Base-by-base conservation (phyloP, 176 grass and related monocot species). In the Alopecurus myosuroides region DNA sequence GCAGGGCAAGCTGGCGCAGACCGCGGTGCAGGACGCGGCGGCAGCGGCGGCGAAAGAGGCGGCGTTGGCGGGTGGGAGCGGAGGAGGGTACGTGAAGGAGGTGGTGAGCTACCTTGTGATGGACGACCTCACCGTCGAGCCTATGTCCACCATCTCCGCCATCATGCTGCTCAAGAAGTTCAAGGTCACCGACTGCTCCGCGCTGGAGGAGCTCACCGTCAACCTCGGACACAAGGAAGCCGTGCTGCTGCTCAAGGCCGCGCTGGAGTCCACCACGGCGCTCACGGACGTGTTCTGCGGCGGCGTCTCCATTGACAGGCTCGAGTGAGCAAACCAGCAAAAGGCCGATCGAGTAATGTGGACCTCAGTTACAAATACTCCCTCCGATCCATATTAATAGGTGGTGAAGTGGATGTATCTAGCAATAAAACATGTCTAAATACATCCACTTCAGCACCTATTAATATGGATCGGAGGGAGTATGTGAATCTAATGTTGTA, bases 81-180 rank as follows among this genome's bases (percentile, higher is more conserved):
- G 26, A 17, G 74, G 39, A 26, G 94, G 94, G 70, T 92, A 84
- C 68, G 91, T 97, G 58, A 90, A 72, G 79, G 87, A 76, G 5
- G 15, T 85, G 64, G 57, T 94, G 56, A 92, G 55, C 31, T 97
- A 94, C 77, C 76, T 85, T 14, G 75, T 97, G 56, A 97, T 94
- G 94, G 91, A 97, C 74, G 82, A 94, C 77, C 83, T 92, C 23
- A 78, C 85, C 5, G 39, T 92, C 9, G n/a, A 12, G 68, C 92
- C 94, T 66, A 88, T 94, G 89, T 94, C 94, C 39, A 94, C 85
- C 53, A 90, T 90, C 80, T 90, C 94, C 35, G 80, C 79, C 75
- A 82, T 94, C 57, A 84, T 75, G 77, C 85, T 97, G 55, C 82
- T 97, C 30, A 92, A 90, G 66, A 94, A 90, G 70, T 94, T 92